phyloP scores from a whole-genome alignment of 805 yeast species.

The Candida sanyiensis region DNA sequence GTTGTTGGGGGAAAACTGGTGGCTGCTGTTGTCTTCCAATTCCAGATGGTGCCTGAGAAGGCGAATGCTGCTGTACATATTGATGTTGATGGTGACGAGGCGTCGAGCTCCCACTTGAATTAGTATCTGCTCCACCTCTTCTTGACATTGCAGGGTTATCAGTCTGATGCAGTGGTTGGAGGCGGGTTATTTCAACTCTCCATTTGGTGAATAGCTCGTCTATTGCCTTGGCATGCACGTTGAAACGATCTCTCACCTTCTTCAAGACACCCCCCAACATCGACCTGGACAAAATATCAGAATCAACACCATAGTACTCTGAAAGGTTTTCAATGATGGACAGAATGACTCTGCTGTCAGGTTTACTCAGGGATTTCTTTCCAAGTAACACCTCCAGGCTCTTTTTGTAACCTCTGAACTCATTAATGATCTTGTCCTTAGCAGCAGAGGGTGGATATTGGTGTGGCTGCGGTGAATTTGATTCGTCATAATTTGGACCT shows the following conservation, averaged over 20 bases:
- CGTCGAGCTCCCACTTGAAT: neutral
- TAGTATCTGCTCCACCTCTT: neutral
- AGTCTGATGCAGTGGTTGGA: neutral
- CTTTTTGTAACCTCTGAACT: no score
- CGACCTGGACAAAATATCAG: neutral
- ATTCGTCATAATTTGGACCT: no score
- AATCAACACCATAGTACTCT: neutral
- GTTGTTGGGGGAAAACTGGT: slow-evolving; percentile 2
- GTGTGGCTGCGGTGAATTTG: no score
- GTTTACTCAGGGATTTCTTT: no score
- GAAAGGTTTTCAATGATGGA: neutral
- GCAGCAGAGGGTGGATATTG: no score
- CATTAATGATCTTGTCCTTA: no score
- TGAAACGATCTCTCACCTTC: neutral
- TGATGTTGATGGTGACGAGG: neutral
- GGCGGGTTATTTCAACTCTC: neutral
- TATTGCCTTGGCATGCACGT: neutral
- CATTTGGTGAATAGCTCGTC: neutral
- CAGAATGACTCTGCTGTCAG: no score
- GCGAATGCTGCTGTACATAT: neutral
- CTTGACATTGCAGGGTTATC: neutral
- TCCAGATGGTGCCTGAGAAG: neutral
- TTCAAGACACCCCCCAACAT: neutral
- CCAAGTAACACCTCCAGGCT: no score
- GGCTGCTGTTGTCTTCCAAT: neutral